Evolutionary conservation across 306 rosid species (phyloP), one percentile per base, ranked within the genome.

Genomic region (Ceratonia siliqua): DNA sequence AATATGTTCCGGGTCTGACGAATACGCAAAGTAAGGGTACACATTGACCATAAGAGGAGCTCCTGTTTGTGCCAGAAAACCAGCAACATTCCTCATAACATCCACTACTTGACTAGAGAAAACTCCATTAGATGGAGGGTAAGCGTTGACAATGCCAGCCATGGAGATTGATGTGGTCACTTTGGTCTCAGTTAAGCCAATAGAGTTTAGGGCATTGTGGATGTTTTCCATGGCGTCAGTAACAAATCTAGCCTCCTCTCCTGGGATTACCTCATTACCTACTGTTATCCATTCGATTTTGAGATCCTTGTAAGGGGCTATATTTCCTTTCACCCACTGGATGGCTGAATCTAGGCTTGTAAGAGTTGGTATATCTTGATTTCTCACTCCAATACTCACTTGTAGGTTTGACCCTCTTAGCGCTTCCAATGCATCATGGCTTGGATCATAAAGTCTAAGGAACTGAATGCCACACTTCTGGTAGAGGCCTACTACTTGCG

Each of bases 181-280:
- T 39, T 13, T 63, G 18, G 28, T 39, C 2, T 1, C 2, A 5
- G 49, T 38, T 20, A 24, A 5, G 48, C 68, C 68, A 2, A 36
- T 38, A 28, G 68, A 10, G 32, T 5, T 63, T 1, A 38, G 0
- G 20, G 69, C 52, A 2, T 63, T 21, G 9, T 39, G 20, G 1
- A 39, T 11, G 69, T 63, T 63, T 8, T 21, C 14, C 69, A 63
- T 38, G 9, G 69, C 69, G 10, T 38, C 50, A 6, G 69, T 0
- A 2, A 63, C 63, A 22, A 0, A 72, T 8, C 22, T 8, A 10
- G 56, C 69, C 17, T 15, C 1, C 0, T 1, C 11, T 42, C 83
- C 62, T 24, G 83, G 78, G 52, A 72, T 64, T 1, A 79, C 25
- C 32, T 79, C 83, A 65, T 55, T 72, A 20, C 83, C 83, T 0